phyloP scores from a whole-genome alignment of 768 basidiomycete genomes.

The Rubroboletus pulcherrimus region DNA sequence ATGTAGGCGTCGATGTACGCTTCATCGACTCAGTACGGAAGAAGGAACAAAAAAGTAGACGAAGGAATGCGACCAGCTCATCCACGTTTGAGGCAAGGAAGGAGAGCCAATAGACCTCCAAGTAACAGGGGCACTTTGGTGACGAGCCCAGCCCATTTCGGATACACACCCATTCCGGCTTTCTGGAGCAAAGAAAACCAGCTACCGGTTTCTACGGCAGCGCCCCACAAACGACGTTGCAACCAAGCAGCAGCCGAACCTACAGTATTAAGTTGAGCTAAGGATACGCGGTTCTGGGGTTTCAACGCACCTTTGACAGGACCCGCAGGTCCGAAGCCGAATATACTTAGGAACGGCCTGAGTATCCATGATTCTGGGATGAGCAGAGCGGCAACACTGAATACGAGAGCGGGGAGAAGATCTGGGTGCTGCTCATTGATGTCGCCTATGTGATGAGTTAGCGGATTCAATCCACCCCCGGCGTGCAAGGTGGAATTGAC shows the following conservation, averaged over 20 bases:
- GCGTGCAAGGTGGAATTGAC: background rate
- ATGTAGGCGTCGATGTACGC: background rate
- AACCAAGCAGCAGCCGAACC: conserved; percentile 14
- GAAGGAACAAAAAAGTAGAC: background rate
- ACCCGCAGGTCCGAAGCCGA: conserved; percentile 11
- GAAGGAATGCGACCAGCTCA: background rate
- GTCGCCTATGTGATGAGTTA: background rate
- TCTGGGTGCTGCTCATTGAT: conserved; percentile 13
- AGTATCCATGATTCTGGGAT: conserved; percentile 16
- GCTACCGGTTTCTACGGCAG: background rate
- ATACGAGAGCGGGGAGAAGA: conserved; percentile 2
- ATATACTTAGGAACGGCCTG: conserved; percentile 1
- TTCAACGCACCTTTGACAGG: conserved; percentile 5
- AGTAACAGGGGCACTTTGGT: background rate
- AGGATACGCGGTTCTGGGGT: rapidly evolving
- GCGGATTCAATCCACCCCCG: too few species aligned
- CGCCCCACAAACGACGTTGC: conserved; percentile 8
- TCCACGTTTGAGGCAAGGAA: background rate
- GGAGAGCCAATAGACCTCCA: background rate
- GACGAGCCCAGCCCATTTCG: conserved; percentile 3
- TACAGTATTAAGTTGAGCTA: background rate
- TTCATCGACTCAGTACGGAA: background rate
- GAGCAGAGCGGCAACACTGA: conserved; percentile 2
- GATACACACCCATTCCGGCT: conserved; percentile 12
- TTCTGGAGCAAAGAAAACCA: conserved; percentile 15